phyloP scores from a whole-genome alignment of 306 rosid genomes.

The Rosa chinensis region DNA sequence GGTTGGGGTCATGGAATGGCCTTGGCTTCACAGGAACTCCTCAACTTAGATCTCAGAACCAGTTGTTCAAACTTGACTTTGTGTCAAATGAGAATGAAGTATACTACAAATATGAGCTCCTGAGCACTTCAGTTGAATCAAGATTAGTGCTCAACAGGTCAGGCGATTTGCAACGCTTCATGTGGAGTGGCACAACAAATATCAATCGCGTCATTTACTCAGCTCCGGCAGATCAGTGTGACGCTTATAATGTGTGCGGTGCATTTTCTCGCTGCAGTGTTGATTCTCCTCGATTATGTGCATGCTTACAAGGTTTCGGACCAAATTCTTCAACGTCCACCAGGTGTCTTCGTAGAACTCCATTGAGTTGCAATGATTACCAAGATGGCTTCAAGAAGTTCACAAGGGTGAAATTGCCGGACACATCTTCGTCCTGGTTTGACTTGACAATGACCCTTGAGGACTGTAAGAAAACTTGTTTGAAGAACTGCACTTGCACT shows the following conservation, averaged over 20 bases:
- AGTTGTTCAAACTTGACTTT: background rate
- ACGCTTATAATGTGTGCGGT: conserved; percentile 42
- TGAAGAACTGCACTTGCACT: conserved; percentile 45
- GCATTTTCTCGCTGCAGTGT: conserved; percentile 31
- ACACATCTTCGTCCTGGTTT: conserved; percentile 36
- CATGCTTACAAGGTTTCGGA: conserved; percentile 45
- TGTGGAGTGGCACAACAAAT: conserved; percentile 27
- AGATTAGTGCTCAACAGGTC: conserved; percentile 46
- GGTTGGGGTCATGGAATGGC: conserved; percentile 60
- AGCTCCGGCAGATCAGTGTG: conserved; percentile 44
- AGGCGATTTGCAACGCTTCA: conserved; percentile 14
- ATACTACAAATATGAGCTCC: conserved; percentile 40
- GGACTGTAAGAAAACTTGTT: conserved; percentile 42
- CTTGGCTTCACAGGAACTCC: conserved; percentile 18
- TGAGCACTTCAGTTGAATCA: conserved; percentile 24
- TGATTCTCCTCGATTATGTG: conserved; percentile 36
- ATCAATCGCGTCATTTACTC: background rate
- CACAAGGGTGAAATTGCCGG: conserved; percentile 41
- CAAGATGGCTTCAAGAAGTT: conserved; percentile 29
- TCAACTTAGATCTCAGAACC: background rate
- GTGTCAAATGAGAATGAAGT: conserved; percentile 37
- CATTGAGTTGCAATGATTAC: conserved; percentile 32
- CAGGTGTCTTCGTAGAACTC: conserved; percentile 35
- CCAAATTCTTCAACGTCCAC: conserved; percentile 30
- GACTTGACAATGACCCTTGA: conserved; percentile 36